Evolutionary conservation across 306 rosid genomes (phyloP).

Genomic region (Cucurbita pepo): DNA sequence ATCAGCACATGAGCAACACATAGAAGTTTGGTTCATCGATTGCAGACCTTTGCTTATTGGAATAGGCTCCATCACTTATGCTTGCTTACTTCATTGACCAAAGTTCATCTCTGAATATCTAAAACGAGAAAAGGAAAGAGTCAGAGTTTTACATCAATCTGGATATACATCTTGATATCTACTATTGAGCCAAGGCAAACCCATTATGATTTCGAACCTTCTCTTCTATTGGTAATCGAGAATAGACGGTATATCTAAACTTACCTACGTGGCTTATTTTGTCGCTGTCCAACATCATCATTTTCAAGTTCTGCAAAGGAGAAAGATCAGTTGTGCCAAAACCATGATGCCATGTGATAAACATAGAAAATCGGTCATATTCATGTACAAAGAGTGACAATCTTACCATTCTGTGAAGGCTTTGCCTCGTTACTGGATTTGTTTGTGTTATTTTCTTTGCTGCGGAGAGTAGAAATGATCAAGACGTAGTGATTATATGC

Average conservation of each 20-base stretch:
- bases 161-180: not conserved
- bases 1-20: constrained; percentile 3
- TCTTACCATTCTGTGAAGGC: constrained; percentile 66
- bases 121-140: constrained; percentile 18
- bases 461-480: constrained; percentile 18
- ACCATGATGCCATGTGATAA: not conserved
- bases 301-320: constrained; percentile 39
- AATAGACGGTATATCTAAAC: constrained; percentile 2
- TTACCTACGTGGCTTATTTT: constrained; percentile 86
- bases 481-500: not conserved
- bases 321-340: not conserved
- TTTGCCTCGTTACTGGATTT: constrained; percentile 50
- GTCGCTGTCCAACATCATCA: constrained; percentile 81
- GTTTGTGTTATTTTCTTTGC: constrained; percentile 47
- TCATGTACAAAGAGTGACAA: not conserved
- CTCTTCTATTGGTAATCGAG: not conserved
- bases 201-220: not conserved
- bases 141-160: not conserved
- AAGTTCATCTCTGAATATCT: constrained; percentile 96
- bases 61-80: constrained; percentile 38
- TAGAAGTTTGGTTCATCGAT: constrained; percentile 11
- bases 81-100: constrained; percentile 65
- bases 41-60: constrained; percentile 52
- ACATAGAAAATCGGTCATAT: not conserved
- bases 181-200: not conserved